These are phyloP conservation scores for Garcia nutans DNA, from an alignment of 345 rosid genomes.

Conservation along the genomic window DNA sequence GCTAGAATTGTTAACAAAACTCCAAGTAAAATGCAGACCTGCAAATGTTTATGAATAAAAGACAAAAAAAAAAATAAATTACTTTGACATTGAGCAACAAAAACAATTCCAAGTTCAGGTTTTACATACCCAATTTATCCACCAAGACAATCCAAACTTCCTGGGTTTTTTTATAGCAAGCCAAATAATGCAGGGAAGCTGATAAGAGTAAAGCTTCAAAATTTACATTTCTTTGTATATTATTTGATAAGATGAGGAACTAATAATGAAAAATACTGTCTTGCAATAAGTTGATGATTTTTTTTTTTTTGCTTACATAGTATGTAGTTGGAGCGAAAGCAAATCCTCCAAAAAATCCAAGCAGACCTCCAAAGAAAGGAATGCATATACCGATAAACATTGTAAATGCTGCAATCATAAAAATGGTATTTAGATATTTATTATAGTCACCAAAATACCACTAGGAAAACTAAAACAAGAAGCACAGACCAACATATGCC, in stretches of 20 bases:
- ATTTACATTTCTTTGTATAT: no score
- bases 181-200: constrained; percentile 89
- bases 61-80: not conserved
- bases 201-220: not conserved
- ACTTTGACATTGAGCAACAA: not conserved
- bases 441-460: not conserved
- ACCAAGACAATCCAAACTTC: constrained; percentile 61
- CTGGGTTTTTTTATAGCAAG: constrained; percentile 61
- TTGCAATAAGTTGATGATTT: not conserved
- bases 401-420: constrained; percentile 57
- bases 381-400: constrained; percentile 57
- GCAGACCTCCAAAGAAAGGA: constrained; percentile 79
- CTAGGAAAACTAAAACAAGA: not conserved
- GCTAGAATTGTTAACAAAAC: constrained; percentile 45
- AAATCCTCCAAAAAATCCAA: constrained; percentile 86
- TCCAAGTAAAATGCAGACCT: constrained; percentile 69
- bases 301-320: constrained; percentile 40
- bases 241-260: not conserved
- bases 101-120: not conserved
- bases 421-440: not conserved
- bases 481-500: constrained; percentile 60
- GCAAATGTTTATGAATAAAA: constrained; percentile 9
- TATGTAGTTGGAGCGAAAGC: constrained; percentile 84
- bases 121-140: constrained; percentile 60
- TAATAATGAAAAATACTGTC: not conserved